Conservation (phyloP, 2,329 filamentous ascomycete genomes). For the Cytospora paraplurivora region DNA sequence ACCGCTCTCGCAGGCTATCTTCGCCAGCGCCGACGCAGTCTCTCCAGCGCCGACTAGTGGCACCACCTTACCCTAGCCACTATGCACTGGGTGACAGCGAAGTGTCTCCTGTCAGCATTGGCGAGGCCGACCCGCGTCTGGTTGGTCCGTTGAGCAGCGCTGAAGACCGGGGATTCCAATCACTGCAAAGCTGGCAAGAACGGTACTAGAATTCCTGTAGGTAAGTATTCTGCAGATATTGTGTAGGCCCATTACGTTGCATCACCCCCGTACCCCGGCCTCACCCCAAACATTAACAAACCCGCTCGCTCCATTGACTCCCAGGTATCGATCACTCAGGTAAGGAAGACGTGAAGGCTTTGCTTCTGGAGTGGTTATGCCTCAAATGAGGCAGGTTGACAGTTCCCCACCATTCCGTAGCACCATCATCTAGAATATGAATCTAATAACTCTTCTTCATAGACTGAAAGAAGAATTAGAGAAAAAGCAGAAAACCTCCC, state of each 20-base stretch:
- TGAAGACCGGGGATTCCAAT: neutral
- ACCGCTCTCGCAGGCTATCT: neutral
- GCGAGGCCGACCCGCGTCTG: neutral
- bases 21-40: neutral
- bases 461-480: neutral
- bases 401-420: neutral
- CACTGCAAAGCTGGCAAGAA: neutral
- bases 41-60: too few species aligned
- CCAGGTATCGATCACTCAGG: neutral
- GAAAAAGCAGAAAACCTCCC: too few species aligned
- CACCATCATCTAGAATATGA: neutral
- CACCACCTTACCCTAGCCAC: neutral
- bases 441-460: neutral
- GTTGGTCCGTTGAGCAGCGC: neutral
- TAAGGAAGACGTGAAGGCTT: neutral
- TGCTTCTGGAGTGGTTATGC: neutral
- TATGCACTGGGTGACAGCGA: neutral
- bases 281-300: neutral
- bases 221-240: neutral
- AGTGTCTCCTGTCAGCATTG: neutral
- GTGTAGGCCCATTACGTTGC: neutral
- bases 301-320: too few species aligned
- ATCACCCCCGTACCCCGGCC: neutral
- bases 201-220: neutral
- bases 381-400: constrained; percentile 1